A percentile compares a stretch with the other conserved stretches of the same genome.
Conservation (phyloP, 2,329 filamentous ascomycete genomes). For the Pseudocercospora musae region DNA sequence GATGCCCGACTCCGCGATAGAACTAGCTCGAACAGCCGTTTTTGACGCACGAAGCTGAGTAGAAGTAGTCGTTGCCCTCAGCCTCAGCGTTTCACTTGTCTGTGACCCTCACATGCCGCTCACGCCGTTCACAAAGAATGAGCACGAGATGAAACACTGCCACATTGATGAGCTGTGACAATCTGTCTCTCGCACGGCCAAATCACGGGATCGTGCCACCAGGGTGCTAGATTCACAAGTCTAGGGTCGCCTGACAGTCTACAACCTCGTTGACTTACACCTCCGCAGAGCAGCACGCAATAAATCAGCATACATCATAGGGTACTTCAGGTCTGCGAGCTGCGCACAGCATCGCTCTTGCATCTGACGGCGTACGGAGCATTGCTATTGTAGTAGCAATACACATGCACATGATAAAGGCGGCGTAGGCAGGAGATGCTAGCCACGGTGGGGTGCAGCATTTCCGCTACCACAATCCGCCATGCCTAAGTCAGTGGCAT, state of each 20-base stretch:
- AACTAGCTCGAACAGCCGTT: no score
- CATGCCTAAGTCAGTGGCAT: conserved; percentile 37
- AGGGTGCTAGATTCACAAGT: background rate
- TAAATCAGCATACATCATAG: background rate
- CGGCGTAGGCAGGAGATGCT: background rate
- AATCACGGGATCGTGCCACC: background rate
- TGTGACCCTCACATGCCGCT: background rate
- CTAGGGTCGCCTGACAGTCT: conserved; percentile 1
- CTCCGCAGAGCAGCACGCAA: background rate
- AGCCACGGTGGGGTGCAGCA: background rate
- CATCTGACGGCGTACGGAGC: background rate
- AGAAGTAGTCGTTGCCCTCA: background rate
- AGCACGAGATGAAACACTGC: background rate
- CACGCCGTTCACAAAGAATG: background rate
- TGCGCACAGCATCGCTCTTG: background rate
- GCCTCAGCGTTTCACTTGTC: background rate
- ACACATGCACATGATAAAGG: background rate
- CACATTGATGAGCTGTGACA: background rate
- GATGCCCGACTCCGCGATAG: conserved; percentile 1
- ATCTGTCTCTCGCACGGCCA: background rate
- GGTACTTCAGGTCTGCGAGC: background rate
- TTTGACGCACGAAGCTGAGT: background rate
- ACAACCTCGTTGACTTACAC: background rate
- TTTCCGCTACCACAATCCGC: conserved; percentile 7
- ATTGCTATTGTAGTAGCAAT: background rate